phyloP scores from a whole-genome alignment of 2,329 filamentous ascomycete species.

The Pseudogymnoascus sp. region DNA sequence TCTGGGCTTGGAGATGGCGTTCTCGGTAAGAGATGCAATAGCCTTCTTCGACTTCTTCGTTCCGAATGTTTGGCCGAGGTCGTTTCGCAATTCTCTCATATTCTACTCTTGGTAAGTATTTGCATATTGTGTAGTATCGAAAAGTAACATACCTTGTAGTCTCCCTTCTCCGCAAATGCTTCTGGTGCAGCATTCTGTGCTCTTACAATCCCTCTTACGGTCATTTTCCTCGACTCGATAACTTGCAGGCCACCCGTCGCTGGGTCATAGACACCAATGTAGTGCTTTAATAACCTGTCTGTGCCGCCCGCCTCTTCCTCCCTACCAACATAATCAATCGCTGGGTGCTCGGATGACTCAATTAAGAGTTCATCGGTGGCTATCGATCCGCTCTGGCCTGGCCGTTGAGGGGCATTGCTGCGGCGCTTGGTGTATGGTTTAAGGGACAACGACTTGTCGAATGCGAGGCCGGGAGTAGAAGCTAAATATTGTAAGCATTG shows the following conservation, averaged over 20 bases:
- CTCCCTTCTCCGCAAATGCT: conserved; percentile 34
- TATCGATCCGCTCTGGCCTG: conserved; percentile 23
- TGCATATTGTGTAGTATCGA: not conserved
- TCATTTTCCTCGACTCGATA: conserved; percentile 58
- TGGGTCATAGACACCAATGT: conserved; percentile 58
- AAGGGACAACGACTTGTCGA: conserved; percentile 28
- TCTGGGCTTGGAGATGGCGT: conserved; percentile 51
- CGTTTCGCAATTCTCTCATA: conserved; percentile 56
- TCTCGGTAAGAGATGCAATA: conserved; percentile 60
- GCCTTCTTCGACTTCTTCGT: conserved; percentile 82
- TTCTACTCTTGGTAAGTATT: conserved; percentile 36
- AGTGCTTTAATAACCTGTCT: conserved; percentile 51
- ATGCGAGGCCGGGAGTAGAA: conserved; percentile 28
- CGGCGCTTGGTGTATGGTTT: conserved; percentile 28
- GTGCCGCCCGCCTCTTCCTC: conserved; percentile 41
- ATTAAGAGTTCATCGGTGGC: conserved; percentile 45
- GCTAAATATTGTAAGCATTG: conserved; percentile 21
- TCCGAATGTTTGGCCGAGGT: conserved; percentile 72
- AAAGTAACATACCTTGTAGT: conserved; percentile 26
- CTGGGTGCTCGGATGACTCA: conserved; percentile 50
- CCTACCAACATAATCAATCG: conserved; percentile 53
- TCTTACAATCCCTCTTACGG: conserved; percentile 50
- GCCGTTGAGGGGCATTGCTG: conserved; percentile 19
- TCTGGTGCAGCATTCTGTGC: conserved; percentile 46
- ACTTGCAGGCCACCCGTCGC: conserved; percentile 53